Percentiles rank a stretch among this genome's conserved stretches.
phyloP scores from a whole-genome alignment of 768 basidiomycete genomes.

The Asterophora lycoperdoides region DNA sequence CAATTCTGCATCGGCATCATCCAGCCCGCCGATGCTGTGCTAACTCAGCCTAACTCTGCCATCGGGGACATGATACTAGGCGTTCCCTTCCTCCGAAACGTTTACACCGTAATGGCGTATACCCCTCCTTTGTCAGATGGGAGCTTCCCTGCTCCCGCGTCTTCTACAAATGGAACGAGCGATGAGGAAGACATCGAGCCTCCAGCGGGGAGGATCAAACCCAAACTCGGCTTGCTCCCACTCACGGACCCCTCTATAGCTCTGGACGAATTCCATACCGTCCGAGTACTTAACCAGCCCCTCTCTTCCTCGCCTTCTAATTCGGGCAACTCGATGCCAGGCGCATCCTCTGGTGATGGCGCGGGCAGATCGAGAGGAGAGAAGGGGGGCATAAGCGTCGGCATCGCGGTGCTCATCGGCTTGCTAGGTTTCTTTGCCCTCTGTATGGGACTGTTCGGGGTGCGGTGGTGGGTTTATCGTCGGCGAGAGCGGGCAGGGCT shows the following conservation, averaged over 20 bases:
- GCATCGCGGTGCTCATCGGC: conserved; percentile 58
- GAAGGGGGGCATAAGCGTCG: conserved; percentile 29
- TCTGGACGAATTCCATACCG: conserved; percentile 61
- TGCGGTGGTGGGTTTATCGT: conserved; percentile 48
- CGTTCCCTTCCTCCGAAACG: conserved; percentile 71
- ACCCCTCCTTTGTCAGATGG: conserved; percentile 26
- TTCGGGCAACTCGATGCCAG: neutral
- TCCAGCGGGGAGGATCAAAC: conserved; percentile 20
- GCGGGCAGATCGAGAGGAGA: too few species aligned
- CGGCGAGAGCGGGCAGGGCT: conserved; percentile 6
- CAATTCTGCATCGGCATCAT: conserved; percentile 62
- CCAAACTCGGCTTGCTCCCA: conserved; percentile 56
- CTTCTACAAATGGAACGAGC: conserved; percentile 1
- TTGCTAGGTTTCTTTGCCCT: conserved; percentile 56
- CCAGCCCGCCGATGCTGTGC: conserved; percentile 46
- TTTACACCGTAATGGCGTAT: conserved; percentile 76
- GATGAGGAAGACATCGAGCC: too few species aligned
- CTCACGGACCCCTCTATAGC: conserved; percentile 63
- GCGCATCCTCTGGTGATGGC: conserved; percentile 9
- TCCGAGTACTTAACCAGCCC: conserved; percentile 63
- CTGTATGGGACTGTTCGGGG: conserved; percentile 48
- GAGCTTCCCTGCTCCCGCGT: conserved; percentile 10
- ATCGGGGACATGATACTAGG: conserved; percentile 74
- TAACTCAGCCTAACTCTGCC: conserved; percentile 29
- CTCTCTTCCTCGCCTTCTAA: conserved; percentile 23